Evolutionary conservation across 2,329 filamentous ascomycete species (phyloP).

Genomic region (Sporothrix inflata): DNA sequence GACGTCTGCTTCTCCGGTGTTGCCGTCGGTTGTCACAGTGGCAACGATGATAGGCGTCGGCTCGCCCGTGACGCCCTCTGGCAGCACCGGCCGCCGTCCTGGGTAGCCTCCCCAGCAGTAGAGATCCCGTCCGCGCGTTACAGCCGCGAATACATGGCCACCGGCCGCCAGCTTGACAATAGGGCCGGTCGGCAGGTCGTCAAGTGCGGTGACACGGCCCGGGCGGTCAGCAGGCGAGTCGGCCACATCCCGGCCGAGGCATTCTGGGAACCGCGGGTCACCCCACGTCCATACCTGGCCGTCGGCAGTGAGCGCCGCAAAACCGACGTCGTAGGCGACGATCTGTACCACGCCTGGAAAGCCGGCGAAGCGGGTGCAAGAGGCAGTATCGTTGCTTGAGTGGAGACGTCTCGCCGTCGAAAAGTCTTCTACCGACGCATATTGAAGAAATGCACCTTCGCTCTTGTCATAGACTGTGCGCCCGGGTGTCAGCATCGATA

Average conservation of each 20-base stretch:
- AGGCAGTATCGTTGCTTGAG: slow-evolving; percentile 34
- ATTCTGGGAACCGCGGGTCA: slow-evolving; percentile 60
- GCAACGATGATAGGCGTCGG: slow-evolving; percentile 52
- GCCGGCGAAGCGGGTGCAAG: slow-evolving; percentile 35
- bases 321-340: slow-evolving; percentile 54
- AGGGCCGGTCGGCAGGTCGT: slow-evolving; percentile 53
- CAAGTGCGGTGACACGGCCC: slow-evolving; percentile 52
- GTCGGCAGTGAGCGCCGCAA: slow-evolving; percentile 49
- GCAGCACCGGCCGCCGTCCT: slow-evolving; percentile 38
- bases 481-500: neutral
- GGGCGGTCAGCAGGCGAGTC: slow-evolving; percentile 53
- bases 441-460: neutral
- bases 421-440: slow-evolving; percentile 7
- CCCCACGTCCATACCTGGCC: slow-evolving; percentile 58
- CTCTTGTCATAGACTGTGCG: neutral
- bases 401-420: neutral
- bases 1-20: slow-evolving; percentile 56
- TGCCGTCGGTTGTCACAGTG: slow-evolving; percentile 45
- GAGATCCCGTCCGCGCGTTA: slow-evolving; percentile 60
- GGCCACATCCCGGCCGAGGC: slow-evolving; percentile 56
- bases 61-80: slow-evolving; percentile 30
- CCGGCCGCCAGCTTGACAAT: slow-evolving; percentile 59
- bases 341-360: slow-evolving; percentile 45
- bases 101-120: slow-evolving; percentile 64
- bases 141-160: slow-evolving; percentile 60